Conservation (phyloP, 495 filamentous ascomycete species). For the Aspergillus sparsus region DNA sequence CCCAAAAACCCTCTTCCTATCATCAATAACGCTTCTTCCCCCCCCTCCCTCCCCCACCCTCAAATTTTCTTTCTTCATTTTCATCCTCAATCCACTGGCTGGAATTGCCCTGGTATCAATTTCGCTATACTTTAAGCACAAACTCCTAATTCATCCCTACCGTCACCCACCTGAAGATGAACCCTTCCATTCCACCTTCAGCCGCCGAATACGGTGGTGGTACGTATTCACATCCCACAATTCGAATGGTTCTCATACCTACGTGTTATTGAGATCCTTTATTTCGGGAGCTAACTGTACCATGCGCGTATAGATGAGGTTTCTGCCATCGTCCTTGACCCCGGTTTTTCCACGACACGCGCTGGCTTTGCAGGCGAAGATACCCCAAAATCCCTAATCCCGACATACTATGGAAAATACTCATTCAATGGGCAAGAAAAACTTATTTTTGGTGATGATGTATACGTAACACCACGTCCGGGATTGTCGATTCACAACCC, state of each 20-base stretch:
- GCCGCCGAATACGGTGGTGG: constrained; percentile 81
- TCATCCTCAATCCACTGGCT: too few species aligned
- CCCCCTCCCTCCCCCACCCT: too few species aligned
- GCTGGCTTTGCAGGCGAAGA: constrained; percentile 98
- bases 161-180: constrained; percentile 32
- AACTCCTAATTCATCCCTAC: too few species aligned
- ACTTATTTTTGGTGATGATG: constrained; percentile 80
- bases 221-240: constrained; percentile 40
- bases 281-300: constrained; percentile 20
- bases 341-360: constrained; percentile 85
- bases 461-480: constrained; percentile 72
- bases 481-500: constrained; percentile 84
- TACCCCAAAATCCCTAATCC: constrained; percentile 87
- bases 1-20: too few species aligned
- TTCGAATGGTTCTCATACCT: constrained; percentile 2
- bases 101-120: too few species aligned
- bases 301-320: constrained; percentile 73
- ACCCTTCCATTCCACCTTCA: constrained; percentile 56
- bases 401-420: constrained; percentile 78
- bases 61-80: too few species aligned
- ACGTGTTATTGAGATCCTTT: neutral
- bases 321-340: constrained; percentile 92
- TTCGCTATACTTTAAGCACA: too few species aligned
- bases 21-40: too few species aligned
- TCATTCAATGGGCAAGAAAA: constrained; percentile 57